Evolutionary conservation across 768 basidiomycete species (phyloP), one percentile per base, ranked within the genome.

Genomic region (Infundibulicybe gibba): DNA sequence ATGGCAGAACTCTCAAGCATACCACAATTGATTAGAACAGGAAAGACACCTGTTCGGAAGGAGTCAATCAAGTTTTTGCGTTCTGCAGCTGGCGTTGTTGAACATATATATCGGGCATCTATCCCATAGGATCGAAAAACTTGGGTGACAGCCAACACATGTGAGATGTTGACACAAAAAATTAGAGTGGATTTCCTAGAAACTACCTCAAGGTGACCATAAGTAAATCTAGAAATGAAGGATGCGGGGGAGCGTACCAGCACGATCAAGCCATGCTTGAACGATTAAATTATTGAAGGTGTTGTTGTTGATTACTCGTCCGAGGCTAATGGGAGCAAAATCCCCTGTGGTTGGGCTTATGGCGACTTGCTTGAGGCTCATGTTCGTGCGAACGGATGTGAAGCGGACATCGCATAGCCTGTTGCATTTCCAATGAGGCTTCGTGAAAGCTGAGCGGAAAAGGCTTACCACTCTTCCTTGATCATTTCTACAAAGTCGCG

Each of bases 1-100:
- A 40, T 43, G 25, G 8, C 25, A 38, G 10, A 38, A 3, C 35
- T 10, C 17, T 38, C 17, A 10, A 10, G 56, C 68, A 42, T 32
- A 90, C 90, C 86, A 58, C 94, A 97, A 58, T 97, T 97, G 40
- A 97, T 65, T 20, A 98, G 71, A 1, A 98, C 89, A 10, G 93
- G 91, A 58, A 83, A 97, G 43, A 76, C 60, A 6, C 89, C 87
- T 6, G 70, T 67, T 57, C 75, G 82, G 64, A 97, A 98, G 1
- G 69, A 72, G 3, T 69, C 60, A 3, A 97, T 65, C 2, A 93
- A 67, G 2, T 73, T 70, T 51, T 75, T 77, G 10, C 94, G 80
- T 50, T 90, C 83, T 3, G 58, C 54, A 2, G 69, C 60, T 19
- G 83, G 82, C 0, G 92, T 94, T 19, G 72, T 71, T 3, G 87